phyloP scores from a whole-genome alignment of 2,329 filamentous ascomycete species.

The Plenodomus lindquistii region DNA sequence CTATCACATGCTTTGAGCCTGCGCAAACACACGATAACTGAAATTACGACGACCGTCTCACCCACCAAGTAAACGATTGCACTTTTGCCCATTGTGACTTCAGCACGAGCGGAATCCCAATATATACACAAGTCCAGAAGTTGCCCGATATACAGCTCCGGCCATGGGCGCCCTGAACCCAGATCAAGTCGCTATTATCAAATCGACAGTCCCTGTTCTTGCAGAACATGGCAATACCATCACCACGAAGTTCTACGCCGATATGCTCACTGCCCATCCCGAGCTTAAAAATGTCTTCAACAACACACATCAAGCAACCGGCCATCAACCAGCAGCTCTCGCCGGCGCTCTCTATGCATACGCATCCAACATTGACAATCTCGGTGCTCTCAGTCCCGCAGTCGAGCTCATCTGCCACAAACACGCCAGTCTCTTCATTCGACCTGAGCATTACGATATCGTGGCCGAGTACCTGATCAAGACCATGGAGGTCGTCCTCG shows the following conservation, averaged over 20 bases:
- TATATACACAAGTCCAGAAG: too few species aligned
- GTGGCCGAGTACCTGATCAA: conserved; percentile 71
- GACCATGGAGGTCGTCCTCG: conserved; percentile 69
- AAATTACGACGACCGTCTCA: too few species aligned
- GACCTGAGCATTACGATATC: conserved; percentile 69
- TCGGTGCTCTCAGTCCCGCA: conserved; percentile 60
- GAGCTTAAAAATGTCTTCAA: conserved; percentile 74
- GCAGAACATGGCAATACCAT: conserved; percentile 69
- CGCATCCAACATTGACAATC: conserved; percentile 71
- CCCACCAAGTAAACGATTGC: not conserved
- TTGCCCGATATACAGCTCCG: not conserved
- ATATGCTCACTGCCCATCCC: conserved; percentile 67
- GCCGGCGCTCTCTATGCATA: conserved; percentile 71
- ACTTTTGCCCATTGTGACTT: too few species aligned
- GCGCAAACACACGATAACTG: not conserved
- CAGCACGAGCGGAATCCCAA: too few species aligned
- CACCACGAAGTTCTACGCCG: conserved; percentile 72
- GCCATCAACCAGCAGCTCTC: conserved; percentile 70
- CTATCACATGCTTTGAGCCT: not conserved
- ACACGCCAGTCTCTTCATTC: conserved; percentile 71
- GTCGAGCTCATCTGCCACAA: conserved; percentile 75
- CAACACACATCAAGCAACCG: conserved; percentile 67
- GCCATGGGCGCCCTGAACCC: conserved; percentile 56
- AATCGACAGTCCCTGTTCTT: conserved; percentile 71
- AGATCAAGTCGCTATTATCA: conserved; percentile 67